phyloP scores from a whole-genome alignment of 2,329 filamentous ascomycete genomes.

The Biscogniauxia sp. region DNA sequence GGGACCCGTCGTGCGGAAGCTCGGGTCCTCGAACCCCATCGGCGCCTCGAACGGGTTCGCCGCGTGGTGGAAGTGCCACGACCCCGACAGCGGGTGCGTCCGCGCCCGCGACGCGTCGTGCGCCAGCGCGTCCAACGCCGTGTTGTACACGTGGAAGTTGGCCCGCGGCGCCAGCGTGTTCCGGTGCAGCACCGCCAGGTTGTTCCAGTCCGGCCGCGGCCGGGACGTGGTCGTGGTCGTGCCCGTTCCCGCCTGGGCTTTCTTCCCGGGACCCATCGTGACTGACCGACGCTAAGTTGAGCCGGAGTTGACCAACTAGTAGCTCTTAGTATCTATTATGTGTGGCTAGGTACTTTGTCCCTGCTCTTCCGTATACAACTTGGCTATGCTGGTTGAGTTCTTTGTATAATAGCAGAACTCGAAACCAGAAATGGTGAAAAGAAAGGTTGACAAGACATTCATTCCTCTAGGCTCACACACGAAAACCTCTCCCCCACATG shows the following conservation, averaged over 20 bases:
- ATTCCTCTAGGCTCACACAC: too few relatives aligned
- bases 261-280: conserved; percentile 15
- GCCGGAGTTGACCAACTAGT: too few relatives aligned
- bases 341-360: too few relatives aligned
- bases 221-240: neutral
- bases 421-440: too few relatives aligned
- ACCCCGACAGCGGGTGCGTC: conserved; percentile 43
- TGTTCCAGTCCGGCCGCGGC: conserved; percentile 55
- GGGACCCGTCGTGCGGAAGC: conserved; percentile 24
- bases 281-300: too few relatives aligned
- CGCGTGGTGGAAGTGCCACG: conserved; percentile 46
- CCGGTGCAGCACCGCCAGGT: conserved; percentile 54
- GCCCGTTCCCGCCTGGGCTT: conserved; percentile 13
- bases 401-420: too few relatives aligned
- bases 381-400: too few relatives aligned
- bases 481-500: too few relatives aligned
- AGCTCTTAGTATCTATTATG: too few relatives aligned
- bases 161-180: conserved; percentile 55
- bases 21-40: conserved; percentile 30
- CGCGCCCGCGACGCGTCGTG: conserved; percentile 36
- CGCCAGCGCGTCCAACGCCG: conserved; percentile 45
- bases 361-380: too few relatives aligned
- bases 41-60: conserved; percentile 39
- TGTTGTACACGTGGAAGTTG: conserved; percentile 53
- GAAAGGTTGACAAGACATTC: too few relatives aligned